phyloP scores from a whole-genome alignment of 257 asterid genomes.

The Parsonsia alboflavescens region DNA sequence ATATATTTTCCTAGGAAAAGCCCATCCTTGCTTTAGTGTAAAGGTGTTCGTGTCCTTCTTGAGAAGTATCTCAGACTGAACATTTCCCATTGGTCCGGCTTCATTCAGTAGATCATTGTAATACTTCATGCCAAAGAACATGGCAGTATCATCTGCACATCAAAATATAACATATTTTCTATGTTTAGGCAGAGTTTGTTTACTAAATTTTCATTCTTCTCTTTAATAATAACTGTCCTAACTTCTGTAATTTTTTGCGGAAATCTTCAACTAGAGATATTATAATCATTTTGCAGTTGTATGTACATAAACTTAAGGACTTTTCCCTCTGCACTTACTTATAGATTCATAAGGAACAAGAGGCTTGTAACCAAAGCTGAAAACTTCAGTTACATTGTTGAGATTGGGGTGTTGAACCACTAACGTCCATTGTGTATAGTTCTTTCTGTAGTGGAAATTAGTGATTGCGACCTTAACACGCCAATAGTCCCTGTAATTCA shows the following conservation, averaged over 20 bases:
- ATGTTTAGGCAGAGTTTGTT: not conserved
- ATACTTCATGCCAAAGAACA: constrained; percentile 69
- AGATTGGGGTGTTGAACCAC: constrained; percentile 82
- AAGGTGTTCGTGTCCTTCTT: constrained; percentile 50
- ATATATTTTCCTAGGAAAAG: constrained; percentile 54
- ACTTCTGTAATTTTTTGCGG: not conserved
- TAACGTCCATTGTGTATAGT: constrained; percentile 72
- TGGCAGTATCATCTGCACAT: constrained; percentile 56
- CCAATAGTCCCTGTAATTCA: constrained; percentile 65
- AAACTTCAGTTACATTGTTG: constrained; percentile 67
- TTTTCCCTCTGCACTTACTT: constrained; percentile 33
- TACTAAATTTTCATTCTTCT: not conserved
- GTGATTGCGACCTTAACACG: constrained; percentile 64
- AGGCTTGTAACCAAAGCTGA: constrained; percentile 77
- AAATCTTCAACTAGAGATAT: not conserved
- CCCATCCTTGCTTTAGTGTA: constrained; percentile 59
- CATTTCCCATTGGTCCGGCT: constrained; percentile 64
- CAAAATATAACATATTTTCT: not conserved
- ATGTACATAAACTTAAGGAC: not conserved
- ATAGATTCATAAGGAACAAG: constrained; percentile 64
- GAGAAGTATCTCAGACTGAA: constrained; percentile 57
- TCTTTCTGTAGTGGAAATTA: constrained; percentile 60
- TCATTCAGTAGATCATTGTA: constrained; percentile 64
- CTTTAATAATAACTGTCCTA: not conserved
- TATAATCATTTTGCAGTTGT: not conserved